Conservation (phyloP, 495 filamentous ascomycete species). For the Aspergillus olivimuriae region DNA sequence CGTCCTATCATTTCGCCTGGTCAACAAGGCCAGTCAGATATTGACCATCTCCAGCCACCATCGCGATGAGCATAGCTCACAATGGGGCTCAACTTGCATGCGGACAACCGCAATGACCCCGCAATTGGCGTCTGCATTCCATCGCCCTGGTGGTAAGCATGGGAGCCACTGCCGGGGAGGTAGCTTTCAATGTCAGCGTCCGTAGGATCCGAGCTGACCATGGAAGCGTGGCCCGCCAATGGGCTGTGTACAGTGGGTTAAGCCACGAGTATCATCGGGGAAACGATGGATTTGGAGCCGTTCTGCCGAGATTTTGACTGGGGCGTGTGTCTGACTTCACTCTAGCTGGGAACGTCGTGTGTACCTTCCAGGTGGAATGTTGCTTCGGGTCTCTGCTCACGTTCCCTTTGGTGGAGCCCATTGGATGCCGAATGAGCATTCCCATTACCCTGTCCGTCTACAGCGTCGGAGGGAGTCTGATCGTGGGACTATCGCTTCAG, state of each 20-base stretch:
- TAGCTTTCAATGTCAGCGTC: too few relatives aligned
- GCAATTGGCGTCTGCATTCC: slow-evolving; percentile 62
- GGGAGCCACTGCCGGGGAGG: slow-evolving; percentile 12
- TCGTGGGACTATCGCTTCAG: slow-evolving; percentile 16
- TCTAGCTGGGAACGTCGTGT: slow-evolving; percentile 53
- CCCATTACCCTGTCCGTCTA: slow-evolving; percentile 43
- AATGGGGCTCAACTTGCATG: slow-evolving; percentile 46
- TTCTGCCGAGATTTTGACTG: slow-evolving; percentile 50
- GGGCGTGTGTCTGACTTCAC: slow-evolving; percentile 26
- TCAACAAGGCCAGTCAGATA: too few relatives aligned
- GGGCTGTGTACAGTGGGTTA: slow-evolving; percentile 40
- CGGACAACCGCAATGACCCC: slow-evolving; percentile 54
- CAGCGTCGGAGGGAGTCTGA: slow-evolving; percentile 49
- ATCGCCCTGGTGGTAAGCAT: slow-evolving; percentile 45
- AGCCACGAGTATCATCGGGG: slow-evolving; percentile 58
- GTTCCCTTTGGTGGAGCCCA: slow-evolving; percentile 28
- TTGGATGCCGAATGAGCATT: slow-evolving; percentile 46
- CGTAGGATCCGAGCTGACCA: too few relatives aligned
- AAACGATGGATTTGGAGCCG: slow-evolving; percentile 49
- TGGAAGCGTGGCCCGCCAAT: too few relatives aligned
- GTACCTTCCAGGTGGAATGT: slow-evolving; percentile 49
- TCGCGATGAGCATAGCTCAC: slow-evolving; percentile 9
- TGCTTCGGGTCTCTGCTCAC: slow-evolving; percentile 31
- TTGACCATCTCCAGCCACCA: too few relatives aligned
- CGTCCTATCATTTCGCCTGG: too few relatives aligned